Evolutionary conservation across 768 basidiomycete genomes (phyloP), one percentile per base, ranked within the genome.

Genomic region (Lactarius indigo): DNA sequence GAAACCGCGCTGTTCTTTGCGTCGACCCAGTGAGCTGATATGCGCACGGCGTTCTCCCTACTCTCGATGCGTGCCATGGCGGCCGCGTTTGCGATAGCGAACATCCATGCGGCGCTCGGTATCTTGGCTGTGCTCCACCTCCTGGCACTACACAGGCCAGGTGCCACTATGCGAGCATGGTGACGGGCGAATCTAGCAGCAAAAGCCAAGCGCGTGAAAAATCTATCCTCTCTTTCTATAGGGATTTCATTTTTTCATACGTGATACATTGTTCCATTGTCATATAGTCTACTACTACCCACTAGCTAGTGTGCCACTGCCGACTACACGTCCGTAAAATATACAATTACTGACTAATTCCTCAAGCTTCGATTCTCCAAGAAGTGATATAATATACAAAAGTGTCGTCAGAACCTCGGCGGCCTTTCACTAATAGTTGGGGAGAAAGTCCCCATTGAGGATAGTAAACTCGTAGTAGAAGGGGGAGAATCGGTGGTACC

Each of bases 81-180:
- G 1, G 83, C 81, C 26, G 88, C 87, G 2, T 93, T 93, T 74
- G 87, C 80, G 5, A 87, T 94, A 82, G 92, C 85, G 30, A 93
- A 94, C 71, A 75, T 93, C 0, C 96, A 99, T 75, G 92, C 92
- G 35, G 74, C 83, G 2, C 79, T 91, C 7, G 89, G 89, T 4
- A 85, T 99, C 57, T 95, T 90, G 26, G 85, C 90, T 4, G 86
- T 94, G 82, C 76, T 94, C 2, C 93, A 93, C 60, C 75, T 96
- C 3, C 82, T 91, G 18, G 82, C 87, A 0, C 76, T 98, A 63
- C 82, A 94, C 41, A 79, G 83, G 63, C 96, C 96, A 0, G 82
- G 88, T n/a, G 69, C 75, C 15, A 87, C 87, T 23, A 91, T 92
- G 13, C 79, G 79, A 55, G 74, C 82, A 28, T 90, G 88, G 90